Evolutionary conservation across 2,329 filamentous ascomycete genomes (phyloP).

Genomic region (Botryotinia convoluta): DNA sequence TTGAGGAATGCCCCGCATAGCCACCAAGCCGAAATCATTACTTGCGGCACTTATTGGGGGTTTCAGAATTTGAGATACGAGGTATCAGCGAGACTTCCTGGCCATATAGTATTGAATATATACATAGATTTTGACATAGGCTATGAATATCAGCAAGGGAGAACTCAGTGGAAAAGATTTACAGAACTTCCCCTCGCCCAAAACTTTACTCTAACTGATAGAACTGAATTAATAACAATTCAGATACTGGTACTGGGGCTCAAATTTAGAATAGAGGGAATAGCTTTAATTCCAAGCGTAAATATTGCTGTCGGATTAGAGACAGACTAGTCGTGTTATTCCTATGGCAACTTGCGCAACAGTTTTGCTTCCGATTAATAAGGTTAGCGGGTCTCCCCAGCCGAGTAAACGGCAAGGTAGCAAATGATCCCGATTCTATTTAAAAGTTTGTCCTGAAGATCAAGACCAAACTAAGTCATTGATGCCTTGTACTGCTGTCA

Average conservation of each 20-base stretch:
- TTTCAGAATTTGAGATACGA: not conserved
- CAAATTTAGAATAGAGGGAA: not conserved
- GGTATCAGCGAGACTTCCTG: not conserved
- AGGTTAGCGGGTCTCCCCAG: not conserved
- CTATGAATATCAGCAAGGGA: not conserved
- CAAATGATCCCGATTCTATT: not conserved
- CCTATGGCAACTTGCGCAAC: not conserved
- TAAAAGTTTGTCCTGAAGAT: fast-evolving
- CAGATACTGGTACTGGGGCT: not conserved
- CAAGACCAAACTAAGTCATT: not conserved
- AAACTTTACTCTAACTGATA: not conserved
- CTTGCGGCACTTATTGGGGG: not conserved
- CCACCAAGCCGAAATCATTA: not conserved
- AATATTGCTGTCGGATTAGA: not conserved
- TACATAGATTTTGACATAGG: no score
- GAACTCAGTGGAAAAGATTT: not conserved
- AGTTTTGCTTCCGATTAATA: not conserved
- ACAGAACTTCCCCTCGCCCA: not conserved
- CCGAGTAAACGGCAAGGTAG: no score
- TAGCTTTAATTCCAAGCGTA: not conserved
- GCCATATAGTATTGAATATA: not conserved
- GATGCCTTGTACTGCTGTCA: not conserved
- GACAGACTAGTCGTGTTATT: not conserved
- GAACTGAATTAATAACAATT: not conserved
- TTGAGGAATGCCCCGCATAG: not conserved